Evolutionary conservation across 768 basidiomycete genomes (phyloP), one percentile per base, ranked within the genome.

Genomic region (Basidioascus undulatus): DNA sequence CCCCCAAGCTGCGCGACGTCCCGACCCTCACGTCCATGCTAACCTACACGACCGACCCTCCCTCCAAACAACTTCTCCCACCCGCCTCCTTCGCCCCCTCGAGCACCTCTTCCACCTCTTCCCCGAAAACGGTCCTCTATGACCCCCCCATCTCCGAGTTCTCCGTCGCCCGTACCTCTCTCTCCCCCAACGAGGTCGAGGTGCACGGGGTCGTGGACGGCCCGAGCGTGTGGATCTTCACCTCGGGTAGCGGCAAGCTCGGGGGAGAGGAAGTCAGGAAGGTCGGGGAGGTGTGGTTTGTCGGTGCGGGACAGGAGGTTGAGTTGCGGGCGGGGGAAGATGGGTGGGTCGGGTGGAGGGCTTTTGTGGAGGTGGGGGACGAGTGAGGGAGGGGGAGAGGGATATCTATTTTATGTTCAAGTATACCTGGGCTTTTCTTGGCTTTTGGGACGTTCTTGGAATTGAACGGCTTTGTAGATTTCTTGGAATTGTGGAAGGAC

Each of bases 81-180:
- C 76, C 83, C 2, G 59, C 56, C 4, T 48, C 58, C 0, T 78
- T 74, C 60, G 48, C 53, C 9, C 44, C 53, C 21, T 56, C 63
- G 19, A 63, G 45, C 25, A 40, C 32, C 5, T 26, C 41, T 5
- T 33, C 37, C 16, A 30, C 24, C 13, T 26, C 43, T 3, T 27
- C 35, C 28, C 33, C 42, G 56, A 45, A 59, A 44, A 65, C 68
- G 5, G 61, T 62, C 18, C 60, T 82, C 16, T 96, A 92, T 59
- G 70, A 92, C 52, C 89, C 92, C 6, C 86, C 92, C 0, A 76
- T 87, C 49, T 73, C 74, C 26, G 92, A 96, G 56, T 96, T 98
- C 59, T 74, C 78, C 3, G 86, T 98, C 15, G 63, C 87, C 13
- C 67, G 68, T 24, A 62, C 73, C 6, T 61, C 61, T 30, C 54